Evolutionary conservation across 768 basidiomycete genomes (phyloP).

Genomic region (Lentinula detonsa): DNA sequence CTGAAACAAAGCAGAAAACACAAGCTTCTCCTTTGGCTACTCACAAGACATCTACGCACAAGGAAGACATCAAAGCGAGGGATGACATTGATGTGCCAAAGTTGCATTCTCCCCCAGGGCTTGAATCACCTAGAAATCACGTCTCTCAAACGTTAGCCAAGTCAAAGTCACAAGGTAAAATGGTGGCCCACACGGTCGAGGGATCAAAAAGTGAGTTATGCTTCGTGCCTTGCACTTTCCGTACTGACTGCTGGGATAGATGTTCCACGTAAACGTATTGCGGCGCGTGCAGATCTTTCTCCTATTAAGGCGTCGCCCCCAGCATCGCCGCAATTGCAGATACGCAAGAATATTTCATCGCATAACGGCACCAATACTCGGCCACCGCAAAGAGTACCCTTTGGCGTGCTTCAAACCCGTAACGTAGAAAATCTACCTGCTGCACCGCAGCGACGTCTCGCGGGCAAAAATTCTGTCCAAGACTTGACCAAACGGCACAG

Average conservation of each 20-base stretch:
- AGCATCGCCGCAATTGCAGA: slow-evolving; percentile 18
- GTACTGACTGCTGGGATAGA: background rate
- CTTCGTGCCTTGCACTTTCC: background rate
- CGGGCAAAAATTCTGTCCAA: slow-evolving; percentile 7
- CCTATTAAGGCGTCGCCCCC: slow-evolving; percentile 53
- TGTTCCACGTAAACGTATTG: slow-evolving; percentile 20
- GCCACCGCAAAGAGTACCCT: slow-evolving; percentile 21
- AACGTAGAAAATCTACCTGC: background rate
- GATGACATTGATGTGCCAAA: slow-evolving; percentile 1
- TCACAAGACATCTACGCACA: slow-evolving; percentile 15
- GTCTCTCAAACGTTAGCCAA: slow-evolving; percentile 22
- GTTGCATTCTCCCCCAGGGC: slow-evolving; percentile 27
- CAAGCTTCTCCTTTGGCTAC: slow-evolving; percentile 21
- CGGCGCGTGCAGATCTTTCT: slow-evolving; percentile 34
- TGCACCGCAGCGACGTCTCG: background rate
- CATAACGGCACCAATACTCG: background rate
- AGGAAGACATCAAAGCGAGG: background rate
- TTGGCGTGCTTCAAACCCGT: slow-evolving; percentile 18
- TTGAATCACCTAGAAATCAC: slow-evolving; percentile 13
- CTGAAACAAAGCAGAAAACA: slow-evolving; percentile 12
- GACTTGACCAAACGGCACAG: slow-evolving; percentile 14
- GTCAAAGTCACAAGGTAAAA: slow-evolving; percentile 41
- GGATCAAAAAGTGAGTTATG: slow-evolving; percentile 25
- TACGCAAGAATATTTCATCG: slow-evolving; percentile 11
- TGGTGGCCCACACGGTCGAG: slow-evolving; percentile 12